Percentiles rank a stretch among this genome's conserved stretches.
Evolutionary conservation across 2,329 filamentous ascomycete genomes (phyloP).

Genomic region (Onygenales sp.): DNA sequence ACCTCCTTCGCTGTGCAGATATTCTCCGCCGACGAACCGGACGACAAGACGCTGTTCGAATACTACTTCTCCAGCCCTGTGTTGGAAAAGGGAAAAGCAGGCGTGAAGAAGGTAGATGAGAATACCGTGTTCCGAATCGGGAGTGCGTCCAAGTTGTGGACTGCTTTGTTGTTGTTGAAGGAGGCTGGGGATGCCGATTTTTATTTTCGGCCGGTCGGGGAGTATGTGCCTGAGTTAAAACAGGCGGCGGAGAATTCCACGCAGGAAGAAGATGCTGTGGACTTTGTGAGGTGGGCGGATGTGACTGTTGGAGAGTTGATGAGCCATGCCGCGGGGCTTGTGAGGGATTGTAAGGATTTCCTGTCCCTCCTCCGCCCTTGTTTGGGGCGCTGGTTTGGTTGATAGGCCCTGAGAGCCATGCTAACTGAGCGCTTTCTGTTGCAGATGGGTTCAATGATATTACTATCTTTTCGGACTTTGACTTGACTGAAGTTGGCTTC

Average conservation of each 20-base stretch:
- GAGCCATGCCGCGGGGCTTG: slow-evolving; percentile 3
- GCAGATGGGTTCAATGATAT: background rate
- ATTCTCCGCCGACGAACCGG: too few relatives aligned
- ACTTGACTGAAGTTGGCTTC: background rate
- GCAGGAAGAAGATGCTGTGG: background rate
- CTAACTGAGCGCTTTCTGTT: background rate
- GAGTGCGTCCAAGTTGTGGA: slow-evolving; percentile 39
- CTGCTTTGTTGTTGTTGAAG: slow-evolving; percentile 33
- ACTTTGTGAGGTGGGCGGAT: slow-evolving; percentile 3
- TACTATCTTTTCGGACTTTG: background rate
- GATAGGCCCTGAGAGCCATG: too few relatives aligned
- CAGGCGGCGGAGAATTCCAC: background rate
- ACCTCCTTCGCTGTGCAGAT: too few relatives aligned
- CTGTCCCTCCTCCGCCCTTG: background rate
- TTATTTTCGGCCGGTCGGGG: slow-evolving; percentile 31
- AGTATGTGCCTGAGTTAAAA: slow-evolving; percentile 34
- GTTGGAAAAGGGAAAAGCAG: too few relatives aligned
- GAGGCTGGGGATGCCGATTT: slow-evolving; percentile 31
- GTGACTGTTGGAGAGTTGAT: slow-evolving; percentile 7
- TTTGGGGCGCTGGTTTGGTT: too few relatives aligned
- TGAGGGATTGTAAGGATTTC: background rate
- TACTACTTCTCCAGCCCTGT: too few relatives aligned
- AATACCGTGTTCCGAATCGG: slow-evolving; percentile 32
- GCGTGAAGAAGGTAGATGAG: slow-evolving; percentile 13
- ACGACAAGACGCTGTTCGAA: too few relatives aligned